Evolutionary conservation across 2,329 filamentous ascomycete species (phyloP), one percentile per base, ranked within the genome.

Genomic region (Xylaria sp.): DNA sequence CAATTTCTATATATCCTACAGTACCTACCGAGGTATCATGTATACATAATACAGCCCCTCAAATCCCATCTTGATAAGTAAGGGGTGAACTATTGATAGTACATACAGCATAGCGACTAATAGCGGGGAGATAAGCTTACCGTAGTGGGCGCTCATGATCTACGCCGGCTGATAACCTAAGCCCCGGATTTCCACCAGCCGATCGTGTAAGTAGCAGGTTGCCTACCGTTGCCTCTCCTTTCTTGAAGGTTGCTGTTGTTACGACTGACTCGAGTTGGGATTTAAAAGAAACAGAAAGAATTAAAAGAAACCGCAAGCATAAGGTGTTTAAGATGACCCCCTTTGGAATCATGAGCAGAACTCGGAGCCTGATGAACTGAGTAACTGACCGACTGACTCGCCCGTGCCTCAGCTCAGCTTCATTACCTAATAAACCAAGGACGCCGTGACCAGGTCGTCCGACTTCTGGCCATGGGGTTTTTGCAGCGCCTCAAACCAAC

Each of bases 331-430:
- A 49, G 7, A 26, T 6, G 3, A 7, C 23, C 44, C 20, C 44
- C 6, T 48, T 7, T n/a, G 3, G 26, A 28, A 28, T 28, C 26
- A 3, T 33, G 31, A 33, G 31, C 31, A 33, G 7, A 48, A 48
- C 44, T 20, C 20, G 10, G 9, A 9, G 4, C 9, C 33, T 7
- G 10, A 36, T 36, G 11, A n/a, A 9, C 42, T 44, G 42, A n/a
- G 17, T 44, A 20, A 26, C 20, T 51, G 49, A 53, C 26, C 15
- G 38, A 59, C 46, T 44, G 23, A 53, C 62, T 23, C 36, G 44
- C 56, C 54, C 56, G 28, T 57, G 60, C 53, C 61, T 36, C 44
- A 17, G n/a, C 54, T 58, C 36, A 63, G 51, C 61, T 63, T 49
- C 54, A 40, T 49, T 60, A 60, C 58, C 44, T 51, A 36, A 49